Base-by-base conservation (phyloP, 139 green algal species). In the Haematococcus lacustris region DNA sequence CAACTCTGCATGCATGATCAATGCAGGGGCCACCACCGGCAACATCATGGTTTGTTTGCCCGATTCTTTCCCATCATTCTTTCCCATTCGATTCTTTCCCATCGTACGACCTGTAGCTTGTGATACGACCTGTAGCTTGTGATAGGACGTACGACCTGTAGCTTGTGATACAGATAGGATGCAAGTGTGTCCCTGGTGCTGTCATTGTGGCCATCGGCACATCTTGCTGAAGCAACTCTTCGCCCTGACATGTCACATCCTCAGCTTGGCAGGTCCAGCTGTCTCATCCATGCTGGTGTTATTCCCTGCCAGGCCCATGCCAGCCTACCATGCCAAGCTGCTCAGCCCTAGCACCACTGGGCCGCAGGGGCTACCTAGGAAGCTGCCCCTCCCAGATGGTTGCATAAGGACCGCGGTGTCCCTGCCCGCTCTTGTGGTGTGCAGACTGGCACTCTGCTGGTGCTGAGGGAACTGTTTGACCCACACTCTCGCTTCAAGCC, bases 381-480 rank as follows among this genome's bases (percentile, higher is more conserved):
- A 53, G 43, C 43, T 28, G 43, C 43, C 43, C 43, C n/a, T n/a
- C n/a, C n/a, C n/a, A n/a, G n/a, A n/a, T n/a, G n/a, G n/a, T n/a
- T n/a, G n/a, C n/a, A n/a, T n/a, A n/a, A 53, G 43, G 17, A 28
- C 43, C 17, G 43, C 43, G 43, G 43, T 53, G 17, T 53, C 9
- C 9, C 9, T 9, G n/a, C 21, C 53, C 4, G 23, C 53, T 63
- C 21, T 26, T 40, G n/a, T n/a, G n/a, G 30, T 7, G 4, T 41
- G 30, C 63, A 69, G 63, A 51, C 35, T 35, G 63, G 63, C 3
- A 69, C 63, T 3, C 35, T 51, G 35, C n/a, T 51, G n/a, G 63
- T 69, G 63, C 38, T 69, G 63, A 35, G 63, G 7, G 63, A 69
- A 37, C 63, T 69, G 4, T 34, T 69, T 7, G 63, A 69, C 63